Conservation (phyloP, 257 asterid species). For the Gentiana dahurica region DNA sequence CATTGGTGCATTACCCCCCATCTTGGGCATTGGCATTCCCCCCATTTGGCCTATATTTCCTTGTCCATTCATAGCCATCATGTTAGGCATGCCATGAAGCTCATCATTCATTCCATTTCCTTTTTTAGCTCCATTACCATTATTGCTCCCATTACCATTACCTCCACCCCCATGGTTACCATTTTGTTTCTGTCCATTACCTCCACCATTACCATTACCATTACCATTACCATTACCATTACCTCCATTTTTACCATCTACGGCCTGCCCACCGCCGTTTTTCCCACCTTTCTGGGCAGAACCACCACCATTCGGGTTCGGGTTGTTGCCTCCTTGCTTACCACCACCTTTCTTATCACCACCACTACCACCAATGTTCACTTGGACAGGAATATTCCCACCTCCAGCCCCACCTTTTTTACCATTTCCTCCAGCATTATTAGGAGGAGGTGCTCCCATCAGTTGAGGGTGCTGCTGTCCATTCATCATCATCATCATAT, state of each 20-base stretch:
- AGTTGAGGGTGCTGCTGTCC: slow-evolving; percentile 22
- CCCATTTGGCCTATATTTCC: slow-evolving; percentile 39
- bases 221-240: slow-evolving; percentile 3
- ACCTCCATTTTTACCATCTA: slow-evolving; percentile 9
- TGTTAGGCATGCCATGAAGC: slow-evolving; percentile 74
- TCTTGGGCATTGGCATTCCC: slow-evolving; percentile 30
- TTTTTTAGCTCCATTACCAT: slow-evolving; percentile 7
- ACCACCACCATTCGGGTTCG: slow-evolving; percentile 19
- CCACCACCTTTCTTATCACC: slow-evolving; percentile 12
- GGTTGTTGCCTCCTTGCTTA: slow-evolving; percentile 29
- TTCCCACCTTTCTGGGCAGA: slow-evolving; percentile 31
- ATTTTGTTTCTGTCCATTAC: slow-evolving; percentile 4
- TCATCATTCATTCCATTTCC: slow-evolving; percentile 41
- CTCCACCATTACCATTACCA: slow-evolving; percentile 11
- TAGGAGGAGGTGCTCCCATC: slow-evolving; percentile 16
- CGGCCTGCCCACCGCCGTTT: slow-evolving; percentile 45
- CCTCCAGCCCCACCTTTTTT: slow-evolving; percentile 22
- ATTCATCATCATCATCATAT: slow-evolving; percentile 33
- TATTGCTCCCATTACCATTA: slow-evolving; percentile 19
- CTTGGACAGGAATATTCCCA: slow-evolving; percentile 35
- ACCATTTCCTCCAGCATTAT: slow-evolving; percentile 14
- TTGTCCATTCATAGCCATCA: slow-evolving; percentile 66
- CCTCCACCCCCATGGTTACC: background rate
- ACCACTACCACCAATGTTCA: slow-evolving; percentile 34
- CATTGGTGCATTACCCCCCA: slow-evolving; percentile 27